Percentiles rank a stretch among this genome's conserved stretches.
These are phyloP conservation scores for Phanerochaete sordida DNA, from an alignment of 768 basidiomycete genomes.

Conservation along the genomic window DNA sequence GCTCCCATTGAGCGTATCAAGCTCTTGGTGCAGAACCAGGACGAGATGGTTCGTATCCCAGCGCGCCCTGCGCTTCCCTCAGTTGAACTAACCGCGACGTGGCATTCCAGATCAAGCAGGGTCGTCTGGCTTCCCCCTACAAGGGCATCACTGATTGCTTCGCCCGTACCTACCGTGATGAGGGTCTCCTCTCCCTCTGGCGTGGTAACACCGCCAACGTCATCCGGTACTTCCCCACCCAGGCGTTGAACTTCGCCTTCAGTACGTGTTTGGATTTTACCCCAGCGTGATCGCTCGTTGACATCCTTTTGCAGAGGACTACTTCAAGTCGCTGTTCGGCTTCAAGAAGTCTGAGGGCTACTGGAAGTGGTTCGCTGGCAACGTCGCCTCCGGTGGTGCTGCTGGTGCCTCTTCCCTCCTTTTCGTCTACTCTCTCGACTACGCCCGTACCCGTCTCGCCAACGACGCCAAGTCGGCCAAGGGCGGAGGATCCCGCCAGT, in stretches of 20 bases:
- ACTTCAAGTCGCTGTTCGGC: slow-evolving; percentile 98
- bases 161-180: slow-evolving; percentile 85
- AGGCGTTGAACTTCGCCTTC: slow-evolving; percentile 99
- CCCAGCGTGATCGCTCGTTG: slow-evolving; percentile 5
- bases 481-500: slow-evolving; percentile 90
- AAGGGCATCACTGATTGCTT: slow-evolving; percentile 96
- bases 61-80: slow-evolving; percentile 17
- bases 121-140: slow-evolving; percentile 94
- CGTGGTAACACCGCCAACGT: slow-evolving; percentile 99
- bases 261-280: slow-evolving; percentile 51
- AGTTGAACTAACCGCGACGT: neutral
- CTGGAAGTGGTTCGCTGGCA: slow-evolving; percentile 98
- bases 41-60: slow-evolving; percentile 80
- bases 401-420: slow-evolving; percentile 98
- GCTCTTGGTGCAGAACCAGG: slow-evolving; percentile 97
- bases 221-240: slow-evolving; percentile 99
- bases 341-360: slow-evolving; percentile 99
- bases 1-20: slow-evolving; percentile 99
- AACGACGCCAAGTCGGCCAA: slow-evolving; percentile 97
- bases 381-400: slow-evolving; percentile 97
- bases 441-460: slow-evolving; percentile 98
- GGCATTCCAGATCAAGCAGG: slow-evolving; percentile 87
- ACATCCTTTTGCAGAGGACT: slow-evolving; percentile 65
- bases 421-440: slow-evolving; percentile 99
- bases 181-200: slow-evolving; percentile 96